phyloP scores from a whole-genome alignment of 441 rosid species.

The Pelargonium australe region DNA sequence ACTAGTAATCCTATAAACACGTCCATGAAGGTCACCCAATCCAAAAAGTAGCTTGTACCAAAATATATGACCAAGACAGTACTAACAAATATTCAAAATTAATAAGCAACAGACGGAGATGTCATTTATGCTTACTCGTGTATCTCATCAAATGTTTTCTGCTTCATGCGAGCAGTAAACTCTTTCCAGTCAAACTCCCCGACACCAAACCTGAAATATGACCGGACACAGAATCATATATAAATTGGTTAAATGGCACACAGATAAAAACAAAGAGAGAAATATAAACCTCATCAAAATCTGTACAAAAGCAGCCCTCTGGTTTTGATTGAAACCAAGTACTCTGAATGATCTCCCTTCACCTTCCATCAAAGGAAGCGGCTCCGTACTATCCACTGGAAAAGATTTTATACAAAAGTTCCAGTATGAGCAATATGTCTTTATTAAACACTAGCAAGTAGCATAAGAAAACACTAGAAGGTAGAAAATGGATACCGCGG shows the following conservation, averaged over 20 bases:
- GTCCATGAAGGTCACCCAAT: background rate
- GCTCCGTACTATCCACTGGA: constrained; percentile 60
- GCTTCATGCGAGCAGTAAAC: constrained; percentile 76
- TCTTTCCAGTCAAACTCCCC: constrained; percentile 93
- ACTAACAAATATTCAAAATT: no score
- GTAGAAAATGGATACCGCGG: constrained; percentile 45
- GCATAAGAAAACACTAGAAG: constrained; percentile 11
- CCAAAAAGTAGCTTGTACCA: background rate
- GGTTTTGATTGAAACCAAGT: constrained; percentile 87
- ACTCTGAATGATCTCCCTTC: constrained; percentile 95
- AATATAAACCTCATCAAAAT: constrained; percentile 71
- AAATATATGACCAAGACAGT: background rate
- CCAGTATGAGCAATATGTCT: constrained; percentile 12
- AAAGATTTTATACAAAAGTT: constrained; percentile 20
- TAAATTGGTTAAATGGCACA: background rate
- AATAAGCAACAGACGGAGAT: constrained; percentile 9
- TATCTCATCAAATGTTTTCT: constrained; percentile 87
- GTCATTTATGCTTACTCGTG: constrained; percentile 41
- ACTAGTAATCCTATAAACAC: background rate
- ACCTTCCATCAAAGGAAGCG: constrained; percentile 94
- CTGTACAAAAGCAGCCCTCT: constrained; percentile 92
- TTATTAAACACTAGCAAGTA: constrained; percentile 7
- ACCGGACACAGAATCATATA: background rate
- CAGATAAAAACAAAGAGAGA: background rate
- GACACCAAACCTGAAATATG: constrained; percentile 68